Evolutionary conservation across 2,329 filamentous ascomycete species (phyloP).

Genomic region (Penicillium sp.): DNA sequence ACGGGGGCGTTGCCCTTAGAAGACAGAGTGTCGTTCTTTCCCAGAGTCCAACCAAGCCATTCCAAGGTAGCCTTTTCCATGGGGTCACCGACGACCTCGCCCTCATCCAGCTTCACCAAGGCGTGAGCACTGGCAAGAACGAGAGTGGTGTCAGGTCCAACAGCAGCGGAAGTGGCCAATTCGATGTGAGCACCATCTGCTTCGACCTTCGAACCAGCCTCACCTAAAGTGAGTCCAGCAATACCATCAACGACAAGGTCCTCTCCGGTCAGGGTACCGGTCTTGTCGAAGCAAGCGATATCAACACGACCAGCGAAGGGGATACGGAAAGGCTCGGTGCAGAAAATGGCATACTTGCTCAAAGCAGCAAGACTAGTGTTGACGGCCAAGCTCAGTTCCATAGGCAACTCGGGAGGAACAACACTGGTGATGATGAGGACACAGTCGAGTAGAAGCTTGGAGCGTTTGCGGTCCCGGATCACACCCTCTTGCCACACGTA

Average conservation of each 20-base stretch:
- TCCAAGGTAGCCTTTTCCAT: constrained; percentile 97
- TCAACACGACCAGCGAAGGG: constrained; percentile 94
- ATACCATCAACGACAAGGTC: constrained; percentile 97
- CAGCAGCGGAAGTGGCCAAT: constrained; percentile 68
- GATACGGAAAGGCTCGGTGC: constrained; percentile 97
- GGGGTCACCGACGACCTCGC: constrained; percentile 93
- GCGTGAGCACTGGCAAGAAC: constrained; percentile 95
- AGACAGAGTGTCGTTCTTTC: constrained; percentile 78
- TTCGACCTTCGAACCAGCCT: constrained; percentile 66
- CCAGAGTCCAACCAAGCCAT: constrained; percentile 90
- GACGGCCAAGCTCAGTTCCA: constrained; percentile 96
- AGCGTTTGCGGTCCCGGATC: constrained; percentile 88
- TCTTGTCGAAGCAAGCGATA: constrained; percentile 98
- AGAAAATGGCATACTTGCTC: constrained; percentile 96
- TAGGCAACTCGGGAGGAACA: constrained; percentile 95
- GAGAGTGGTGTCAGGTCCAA: constrained; percentile 79
- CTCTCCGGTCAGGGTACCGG: constrained; percentile 92
- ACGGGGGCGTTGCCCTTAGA: constrained; percentile 56
- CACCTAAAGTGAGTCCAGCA: constrained; percentile 77
- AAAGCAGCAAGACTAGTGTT: constrained; percentile 95
- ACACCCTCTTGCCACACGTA: constrained; percentile 99
- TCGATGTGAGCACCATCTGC: constrained; percentile 79
- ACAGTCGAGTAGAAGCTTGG: constrained; percentile 94
- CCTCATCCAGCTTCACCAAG: constrained; percentile 92
- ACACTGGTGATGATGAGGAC: constrained; percentile 97